phyloP scores from a whole-genome alignment of 2,329 filamentous ascomycete species.

The Pleurostoma richardsiae region DNA sequence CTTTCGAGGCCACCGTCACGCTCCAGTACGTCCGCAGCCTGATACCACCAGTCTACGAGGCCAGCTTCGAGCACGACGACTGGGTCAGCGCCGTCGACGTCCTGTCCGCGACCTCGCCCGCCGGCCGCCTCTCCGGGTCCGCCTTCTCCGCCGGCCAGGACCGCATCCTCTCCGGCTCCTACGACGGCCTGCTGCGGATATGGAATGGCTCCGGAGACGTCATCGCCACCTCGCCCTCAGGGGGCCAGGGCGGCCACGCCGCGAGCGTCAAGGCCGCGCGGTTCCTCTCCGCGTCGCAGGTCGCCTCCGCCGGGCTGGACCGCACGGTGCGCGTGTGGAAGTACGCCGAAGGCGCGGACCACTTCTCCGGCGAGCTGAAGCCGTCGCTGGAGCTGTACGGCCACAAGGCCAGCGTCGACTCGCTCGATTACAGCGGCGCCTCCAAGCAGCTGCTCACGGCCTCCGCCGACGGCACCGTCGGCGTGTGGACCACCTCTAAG shows the following conservation, averaged over 20 bases:
- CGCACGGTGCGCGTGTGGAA: conserved; percentile 87
- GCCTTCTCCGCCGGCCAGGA: conserved; percentile 52
- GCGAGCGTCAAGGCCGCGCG: conserved; percentile 76
- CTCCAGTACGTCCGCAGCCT: conserved; percentile 92
- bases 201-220: conserved; percentile 87
- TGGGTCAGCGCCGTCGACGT: conserved; percentile 91
- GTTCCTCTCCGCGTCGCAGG: conserved; percentile 71
- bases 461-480: conserved; percentile 75
- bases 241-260: conserved; percentile 66
- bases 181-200: conserved; percentile 81
- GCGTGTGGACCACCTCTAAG: conserved; percentile 84
- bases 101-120: conserved; percentile 61
- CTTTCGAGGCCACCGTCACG: conserved; percentile 78
- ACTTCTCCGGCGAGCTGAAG: conserved; percentile 57
- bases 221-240: conserved; percentile 69
- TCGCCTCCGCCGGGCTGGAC: conserved; percentile 81
- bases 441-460: conserved; percentile 79
- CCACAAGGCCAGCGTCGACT: conserved; percentile 55
- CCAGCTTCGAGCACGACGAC: conserved; percentile 94
- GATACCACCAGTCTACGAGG: conserved; percentile 82
- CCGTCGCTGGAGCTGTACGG: conserved; percentile 61
- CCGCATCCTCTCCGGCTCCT: conserved; percentile 84
- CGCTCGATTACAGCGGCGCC: conserved; percentile 64
- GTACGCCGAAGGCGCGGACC: conserved; percentile 63
- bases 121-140: conserved; percentile 50